phyloP scores from a whole-genome alignment of 352 stramenopile genomes.

The Phytophthora pinifolia region DNA sequence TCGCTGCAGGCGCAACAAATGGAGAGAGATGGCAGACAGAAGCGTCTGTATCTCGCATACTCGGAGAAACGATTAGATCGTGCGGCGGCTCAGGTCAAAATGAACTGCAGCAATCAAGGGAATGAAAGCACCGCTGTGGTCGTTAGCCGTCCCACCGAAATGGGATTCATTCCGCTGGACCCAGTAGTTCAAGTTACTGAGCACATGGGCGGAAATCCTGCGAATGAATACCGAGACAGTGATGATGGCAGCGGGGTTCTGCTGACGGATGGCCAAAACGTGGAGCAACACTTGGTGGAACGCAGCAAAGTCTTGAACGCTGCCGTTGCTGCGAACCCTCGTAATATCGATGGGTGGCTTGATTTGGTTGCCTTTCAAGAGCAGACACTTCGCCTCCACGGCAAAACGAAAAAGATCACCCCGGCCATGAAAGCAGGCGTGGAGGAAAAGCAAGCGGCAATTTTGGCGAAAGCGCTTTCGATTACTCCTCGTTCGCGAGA shows the following conservation, averaged over 20 bases:
- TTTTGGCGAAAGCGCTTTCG: slow-evolving; percentile 54
- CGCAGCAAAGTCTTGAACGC: slow-evolving; percentile 54
- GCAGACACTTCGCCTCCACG: slow-evolving; percentile 44
- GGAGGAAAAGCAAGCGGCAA: slow-evolving; percentile 63
- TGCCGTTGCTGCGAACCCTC: slow-evolving; percentile 37
- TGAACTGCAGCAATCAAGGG: background rate
- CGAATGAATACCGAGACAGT: background rate
- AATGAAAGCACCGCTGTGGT: background rate
- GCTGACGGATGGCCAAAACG: slow-evolving; percentile 65
- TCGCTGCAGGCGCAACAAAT: slow-evolving; percentile 38
- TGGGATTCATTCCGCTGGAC: slow-evolving; percentile 66
- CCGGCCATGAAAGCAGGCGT: slow-evolving; percentile 33
- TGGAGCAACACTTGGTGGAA: slow-evolving; percentile 64
- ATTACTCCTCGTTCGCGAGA: slow-evolving; percentile 49
- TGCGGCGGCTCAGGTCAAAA: background rate
- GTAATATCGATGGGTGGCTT: slow-evolving; percentile 55
- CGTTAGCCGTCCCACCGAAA: slow-evolving; percentile 22
- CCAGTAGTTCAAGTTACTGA: slow-evolving; percentile 35
- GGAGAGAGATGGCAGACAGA: slow-evolving; percentile 42
- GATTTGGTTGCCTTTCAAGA: slow-evolving; percentile 79
- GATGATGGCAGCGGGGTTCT: slow-evolving; percentile 29
- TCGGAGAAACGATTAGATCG: slow-evolving; percentile 53
- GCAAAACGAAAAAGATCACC: slow-evolving; percentile 25
- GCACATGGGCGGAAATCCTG: background rate
- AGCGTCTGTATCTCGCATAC: slow-evolving; percentile 67